Evolutionary conservation across 768 basidiomycete genomes (phyloP), one percentile per base, ranked within the genome.

Genomic region (Ramaria sp.): DNA sequence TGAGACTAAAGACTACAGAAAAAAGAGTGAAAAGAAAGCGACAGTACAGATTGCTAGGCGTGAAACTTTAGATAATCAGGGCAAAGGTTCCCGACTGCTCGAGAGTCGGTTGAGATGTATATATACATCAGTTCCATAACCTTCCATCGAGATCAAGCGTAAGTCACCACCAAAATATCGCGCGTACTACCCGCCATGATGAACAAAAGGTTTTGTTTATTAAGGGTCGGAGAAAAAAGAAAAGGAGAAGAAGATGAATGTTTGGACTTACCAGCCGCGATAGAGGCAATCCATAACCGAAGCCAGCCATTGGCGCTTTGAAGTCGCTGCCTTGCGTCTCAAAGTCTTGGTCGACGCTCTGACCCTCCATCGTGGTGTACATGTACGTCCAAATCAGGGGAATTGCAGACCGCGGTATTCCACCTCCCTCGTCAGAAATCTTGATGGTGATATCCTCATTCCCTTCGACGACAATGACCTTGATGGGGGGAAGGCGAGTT

Each of bases 311-410:
- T 0, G 95, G 95, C 1, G 95, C 95, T 66, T 91, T 86, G 68
- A 98, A 97, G 66, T 98, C 93, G 52, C 80, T 84, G 42, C 80
- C 83, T 59, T 84, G 78, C 16, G 53, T 47, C 53, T 69, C 67
- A 61, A 92, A 88, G 58, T 89, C 80, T 67, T 83, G 80, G 59
- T 83, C 85, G 44, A 88, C 77, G 15, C 75, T 77, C 67, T 83
- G 78, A 12, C 77, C 74, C 44, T 72, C 71, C 88, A 88, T 87
- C 12, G 85, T 91, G 49, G 89, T 91, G 61, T 91, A 91, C 90
- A 96, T 95, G 67, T 93, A 98, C 56, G 95, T 99, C 96, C 96
- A 99, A 51, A 99, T 95, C 44, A 94, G 76, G 7, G 93, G 91
- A 15, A 98, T 85, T 0, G 90, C 89, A 57, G 76, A 85, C 69